Evolutionary conservation across 129 eudicot species (phyloP), one percentile per base, ranked within the genome.

Genomic region (Flaveria robusta): DNA sequence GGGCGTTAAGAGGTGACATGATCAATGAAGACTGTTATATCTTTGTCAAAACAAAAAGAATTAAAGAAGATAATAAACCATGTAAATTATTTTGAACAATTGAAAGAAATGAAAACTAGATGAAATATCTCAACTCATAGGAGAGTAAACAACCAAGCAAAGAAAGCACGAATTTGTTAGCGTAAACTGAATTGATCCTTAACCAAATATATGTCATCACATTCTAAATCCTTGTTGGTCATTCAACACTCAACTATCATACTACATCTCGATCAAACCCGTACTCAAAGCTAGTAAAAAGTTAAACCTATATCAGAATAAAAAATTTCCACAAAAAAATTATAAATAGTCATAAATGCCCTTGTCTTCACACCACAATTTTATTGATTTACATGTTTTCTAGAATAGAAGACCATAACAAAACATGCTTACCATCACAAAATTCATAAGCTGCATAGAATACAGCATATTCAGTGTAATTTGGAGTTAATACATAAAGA

Each of bases 41-140:
- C 46, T 74, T 74, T 45, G 49, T 22, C 67, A 72, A 72, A 19
- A 72, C 52, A 55, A 55, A 43, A 51, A 7, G 37, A 1, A 18
- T 50, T 51, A 19, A 19, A 55, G 62, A 19, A 55, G 26, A 55
- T 14, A 55, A 55, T 14, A 19, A 55, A 55, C 14, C 27, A 55
- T 55, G 62, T 24, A 34, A 22, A 52, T 73, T 8, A 56, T 3
- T 7, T 19, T 37, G 39, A 72, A 22, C 34, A 29, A 72, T 15
- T 5, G 9, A 15, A 51, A 51, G 15, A 5, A 51, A 51, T 15
- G 39, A 60, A 60, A 13, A 26, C 6, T 13, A 23, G 66, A 23
- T 59, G 3, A 7, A 5, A 55, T n/a, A 16, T 52, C 10, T 55
- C 29, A 9, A 22, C 22, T 22, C 14, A 0, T 8, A 59, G 16